phyloP scores from a whole-genome alignment of 1,284 basidiomycete genomes.

The Puccinia hordei region DNA sequence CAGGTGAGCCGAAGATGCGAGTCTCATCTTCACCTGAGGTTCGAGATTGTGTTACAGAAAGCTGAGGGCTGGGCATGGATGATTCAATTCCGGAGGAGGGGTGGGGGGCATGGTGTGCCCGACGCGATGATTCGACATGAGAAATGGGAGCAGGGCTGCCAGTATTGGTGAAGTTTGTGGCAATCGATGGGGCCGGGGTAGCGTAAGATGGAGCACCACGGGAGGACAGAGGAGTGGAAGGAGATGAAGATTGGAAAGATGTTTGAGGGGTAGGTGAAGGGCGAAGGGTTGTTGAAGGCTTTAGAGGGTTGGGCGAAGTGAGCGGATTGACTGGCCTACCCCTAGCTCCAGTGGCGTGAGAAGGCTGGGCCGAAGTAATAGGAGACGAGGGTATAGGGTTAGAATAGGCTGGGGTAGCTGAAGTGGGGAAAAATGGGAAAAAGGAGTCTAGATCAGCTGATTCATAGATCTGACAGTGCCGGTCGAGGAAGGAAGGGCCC shows the following conservation, averaged over 20 bases:
- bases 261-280: conserved; percentile 5
- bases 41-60: conserved; percentile 15
- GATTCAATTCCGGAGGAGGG: conserved; percentile 12
- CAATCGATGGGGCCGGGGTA: conserved; percentile 24
- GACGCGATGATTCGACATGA: conserved; percentile 6
- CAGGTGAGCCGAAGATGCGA: background rate
- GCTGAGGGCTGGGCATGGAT: conserved; percentile 20
- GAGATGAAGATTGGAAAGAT: background rate
- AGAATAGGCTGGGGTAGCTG: conserved; percentile 22
- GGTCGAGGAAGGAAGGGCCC: conserved; percentile 50
- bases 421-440: too few relatives aligned
- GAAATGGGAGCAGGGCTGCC: background rate
- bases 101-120: background rate
- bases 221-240: conserved; percentile 9
- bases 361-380: conserved; percentile 7
- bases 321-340: conserved; percentile 19
- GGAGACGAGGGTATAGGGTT: conserved; percentile 19
- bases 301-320: conserved; percentile 19
- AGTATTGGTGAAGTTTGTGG: conserved; percentile 17
- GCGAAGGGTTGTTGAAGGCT: conserved; percentile 8
- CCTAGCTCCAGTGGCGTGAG: background rate
- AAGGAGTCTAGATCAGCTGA: conserved; percentile 42
- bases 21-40: conserved; percentile 32
- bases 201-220: conserved; percentile 14
- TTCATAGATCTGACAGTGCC: conserved; percentile 11